Conservation (phyloP, 2,329 filamentous ascomycete species). For the Penicillium carneum region DNA sequence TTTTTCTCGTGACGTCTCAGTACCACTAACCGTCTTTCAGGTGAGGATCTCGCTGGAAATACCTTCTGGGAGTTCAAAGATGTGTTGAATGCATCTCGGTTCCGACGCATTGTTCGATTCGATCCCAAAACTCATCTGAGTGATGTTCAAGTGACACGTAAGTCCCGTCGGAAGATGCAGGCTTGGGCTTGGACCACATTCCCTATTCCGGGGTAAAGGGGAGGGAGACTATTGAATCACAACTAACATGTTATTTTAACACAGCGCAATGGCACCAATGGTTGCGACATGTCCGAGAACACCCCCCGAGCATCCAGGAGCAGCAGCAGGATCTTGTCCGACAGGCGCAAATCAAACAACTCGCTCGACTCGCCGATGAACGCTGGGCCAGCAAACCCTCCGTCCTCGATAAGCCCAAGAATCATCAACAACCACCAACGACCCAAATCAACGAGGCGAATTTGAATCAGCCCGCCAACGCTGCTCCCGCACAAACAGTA, state of each 20-base stretch:
- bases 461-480: constrained; percentile 45
- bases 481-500: constrained; percentile 32
- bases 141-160: constrained; percentile 68
- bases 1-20: not conserved
- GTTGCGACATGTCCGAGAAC: constrained; percentile 67
- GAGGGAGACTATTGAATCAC: not conserved
- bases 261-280: constrained; percentile 73
- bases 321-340: constrained; percentile 65
- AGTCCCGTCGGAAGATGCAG: constrained; percentile 29
- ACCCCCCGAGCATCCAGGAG: constrained; percentile 65
- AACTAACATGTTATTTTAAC: constrained; percentile 27
- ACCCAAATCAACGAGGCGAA: constrained; percentile 54
- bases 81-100: constrained; percentile 60
- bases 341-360: constrained; percentile 65
- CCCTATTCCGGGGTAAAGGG: not conserved
- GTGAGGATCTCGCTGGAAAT: constrained; percentile 68
- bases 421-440: constrained; percentile 57
- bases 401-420: constrained; percentile 63
- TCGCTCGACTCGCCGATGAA: constrained; percentile 66
- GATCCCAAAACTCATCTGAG: constrained; percentile 61
- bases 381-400: constrained; percentile 67
- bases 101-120: constrained; percentile 66
- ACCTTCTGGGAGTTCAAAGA: constrained; percentile 73
- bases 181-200: not conserved
- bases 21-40: constrained; percentile 47